Evolutionary conservation across 352 stramenopile species (phyloP).

Genomic region (Pythium sukuiense): DNA sequence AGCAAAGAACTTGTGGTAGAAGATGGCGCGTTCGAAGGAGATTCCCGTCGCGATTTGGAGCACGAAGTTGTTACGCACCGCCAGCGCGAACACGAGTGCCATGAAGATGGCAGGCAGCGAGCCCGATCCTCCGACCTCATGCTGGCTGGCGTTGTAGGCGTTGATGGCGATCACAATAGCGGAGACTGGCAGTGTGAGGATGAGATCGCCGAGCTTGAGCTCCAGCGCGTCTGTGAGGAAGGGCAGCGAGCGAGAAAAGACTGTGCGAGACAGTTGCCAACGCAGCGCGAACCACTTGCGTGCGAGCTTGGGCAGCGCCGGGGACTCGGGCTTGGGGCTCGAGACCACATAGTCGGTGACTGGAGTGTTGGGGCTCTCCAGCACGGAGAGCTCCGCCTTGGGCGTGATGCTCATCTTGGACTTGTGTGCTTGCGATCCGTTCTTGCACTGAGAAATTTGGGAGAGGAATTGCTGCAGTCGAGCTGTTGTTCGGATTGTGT

Average conservation of each 20-base stretch:
- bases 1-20: constrained; percentile 50
- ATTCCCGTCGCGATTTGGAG: constrained; percentile 43
- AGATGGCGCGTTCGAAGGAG: constrained; percentile 49
- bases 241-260: constrained; percentile 15
- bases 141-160: neutral
- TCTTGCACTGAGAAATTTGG: neutral
- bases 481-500: neutral
- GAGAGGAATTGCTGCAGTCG: neutral
- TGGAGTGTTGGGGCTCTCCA: neutral
- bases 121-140: constrained; percentile 19
- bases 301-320: neutral
- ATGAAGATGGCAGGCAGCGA: constrained; percentile 31
- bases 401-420: neutral
- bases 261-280: constrained; percentile 12
- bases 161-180: constrained; percentile 2
- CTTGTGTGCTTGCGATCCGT: neutral
- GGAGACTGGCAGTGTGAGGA: constrained; percentile 15
- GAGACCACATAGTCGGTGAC: neutral
- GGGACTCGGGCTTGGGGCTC: neutral
- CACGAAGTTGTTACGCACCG: constrained; percentile 52
- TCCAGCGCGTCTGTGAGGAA: constrained; percentile 12
- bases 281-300: constrained; percentile 24
- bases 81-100: constrained; percentile 39
- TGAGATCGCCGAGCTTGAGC: constrained; percentile 23
- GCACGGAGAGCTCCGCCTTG: neutral